Evolutionary conservation across 2,329 filamentous ascomycete genomes (phyloP).

Genomic region (Tolypocladium cylindrosporum): DNA sequence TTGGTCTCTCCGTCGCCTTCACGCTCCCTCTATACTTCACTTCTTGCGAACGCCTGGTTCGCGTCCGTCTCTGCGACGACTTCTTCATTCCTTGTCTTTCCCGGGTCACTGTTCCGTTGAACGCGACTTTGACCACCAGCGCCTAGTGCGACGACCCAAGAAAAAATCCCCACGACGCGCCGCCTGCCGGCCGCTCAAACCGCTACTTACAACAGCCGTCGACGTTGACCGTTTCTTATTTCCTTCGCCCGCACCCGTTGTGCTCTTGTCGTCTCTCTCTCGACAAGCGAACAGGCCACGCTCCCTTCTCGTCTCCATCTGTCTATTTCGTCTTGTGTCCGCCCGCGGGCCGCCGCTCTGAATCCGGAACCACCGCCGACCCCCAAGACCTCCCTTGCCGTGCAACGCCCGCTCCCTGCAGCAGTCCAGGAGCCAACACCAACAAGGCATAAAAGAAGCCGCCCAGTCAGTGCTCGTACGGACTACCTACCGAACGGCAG

Average conservation of each 20-base stretch:
- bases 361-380: not conserved
- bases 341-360: not conserved
- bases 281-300: not conserved
- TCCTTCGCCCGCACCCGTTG: not conserved
- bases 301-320: not conserved
- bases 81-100: not conserved
- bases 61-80: not conserved
- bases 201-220: constrained; percentile 3
- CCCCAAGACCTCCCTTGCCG: not conserved
- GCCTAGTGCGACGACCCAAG: not conserved
- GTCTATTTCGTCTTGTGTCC: not conserved
- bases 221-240: constrained; percentile 19
- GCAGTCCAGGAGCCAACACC: not conserved
- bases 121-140: not conserved
- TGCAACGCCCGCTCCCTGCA: not conserved
- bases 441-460: not conserved
- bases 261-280: not conserved
- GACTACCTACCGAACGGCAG: not conserved
- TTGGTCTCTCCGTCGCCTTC: not conserved
- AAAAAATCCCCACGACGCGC: not conserved
- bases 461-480: not conserved
- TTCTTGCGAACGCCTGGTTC: not conserved
- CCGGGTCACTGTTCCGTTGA: not conserved
- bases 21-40: not conserved
- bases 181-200: not conserved